Evolutionary conservation across 108 stramenopile genomes (phyloP).

Genomic region (Nitzschia putrida): DNA sequence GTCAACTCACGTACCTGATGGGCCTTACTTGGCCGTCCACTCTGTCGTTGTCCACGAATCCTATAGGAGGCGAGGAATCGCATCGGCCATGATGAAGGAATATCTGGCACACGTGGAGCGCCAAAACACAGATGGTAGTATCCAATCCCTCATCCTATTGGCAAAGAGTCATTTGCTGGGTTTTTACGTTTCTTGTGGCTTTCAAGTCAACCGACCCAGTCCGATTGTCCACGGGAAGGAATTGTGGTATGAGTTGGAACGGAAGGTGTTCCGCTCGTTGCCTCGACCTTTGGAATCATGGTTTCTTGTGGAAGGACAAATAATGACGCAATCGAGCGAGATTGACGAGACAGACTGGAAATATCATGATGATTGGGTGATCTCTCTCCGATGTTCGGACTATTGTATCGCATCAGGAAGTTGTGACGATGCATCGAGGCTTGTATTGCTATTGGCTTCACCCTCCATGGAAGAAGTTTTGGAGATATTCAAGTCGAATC

Average conservation of each 20-base stretch:
- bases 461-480: conserved; percentile 41
- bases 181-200: conserved; percentile 78
- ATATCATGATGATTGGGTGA: conserved; percentile 55
- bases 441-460: conserved; percentile 61
- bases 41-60: conserved; percentile 60
- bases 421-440: conserved; percentile 55
- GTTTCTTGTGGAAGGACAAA: conserved; percentile 63
- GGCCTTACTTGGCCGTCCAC: conserved; percentile 79
- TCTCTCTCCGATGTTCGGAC: conserved; percentile 20
- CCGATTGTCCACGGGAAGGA: conserved; percentile 79
- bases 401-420: conserved; percentile 51
- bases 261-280: neutral
- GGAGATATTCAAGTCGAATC: conserved; percentile 44
- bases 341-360: conserved; percentile 49
- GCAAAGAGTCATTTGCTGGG: conserved; percentile 69
- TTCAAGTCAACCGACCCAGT: conserved; percentile 57
- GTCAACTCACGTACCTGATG: conserved; percentile 61
- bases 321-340: too few relatives aligned
- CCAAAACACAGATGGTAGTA: conserved; percentile 19
- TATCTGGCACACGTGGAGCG: conserved; percentile 47
- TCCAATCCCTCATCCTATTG: conserved; percentile 52
- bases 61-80: conserved; percentile 51
- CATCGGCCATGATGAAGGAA: conserved; percentile 47
- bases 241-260: conserved; percentile 77
- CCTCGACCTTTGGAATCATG: conserved; percentile 47